Evolutionary conservation across 1,284 basidiomycete genomes (phyloP), one percentile per base, ranked within the genome.

Genomic region (Bondarzewia mesenterica): DNA sequence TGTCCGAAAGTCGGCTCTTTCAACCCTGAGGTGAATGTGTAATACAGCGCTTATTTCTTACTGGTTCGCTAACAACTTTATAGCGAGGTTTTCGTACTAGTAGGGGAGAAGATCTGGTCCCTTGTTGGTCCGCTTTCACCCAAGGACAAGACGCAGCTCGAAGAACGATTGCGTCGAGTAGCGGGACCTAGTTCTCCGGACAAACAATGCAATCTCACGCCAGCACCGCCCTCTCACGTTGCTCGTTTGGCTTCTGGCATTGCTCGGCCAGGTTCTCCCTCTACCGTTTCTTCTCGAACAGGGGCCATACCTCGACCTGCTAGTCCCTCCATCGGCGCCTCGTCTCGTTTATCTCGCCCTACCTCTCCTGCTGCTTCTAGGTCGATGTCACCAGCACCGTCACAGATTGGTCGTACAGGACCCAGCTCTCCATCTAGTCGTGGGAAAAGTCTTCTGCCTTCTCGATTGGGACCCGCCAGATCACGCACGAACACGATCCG

Each of bases 121-220:
- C 67, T 85, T 10, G 86, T 93, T 32, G 91, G 91, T 2, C 60
- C 74, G 4, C 67, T 96, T 36, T 79, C 87, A 27, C 72, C 85
- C 1, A 95, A 94, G 63, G 93, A 95, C 58, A 90, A 88, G 63
- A 90, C 90, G 14, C 88, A 95, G 59, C 74, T 96, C 23, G 92
- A 95, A 63, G 93, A 95, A 62, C 79, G 92, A 15, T 68, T 96
- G 18, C 86, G 91, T 54, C 83, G 93, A 37, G 83, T 92, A 7
- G 73, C 83, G 18, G 82, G 82, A 7, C 78, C 80, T 38, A 79
- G 75, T 55, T 73, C 69, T 45, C 72, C 73, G 49, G 72, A 72
- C 26, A 75, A 71, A 52, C 57, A 62, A 36, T 77, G 79, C 45
- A 56, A 56, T 18, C 61, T 22, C 53, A 66, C 32, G 54, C 63